These are phyloP conservation scores for Hanseniaspora nectarophila DNA, from an alignment of 805 yeast species.

Conservation along the genomic window DNA sequence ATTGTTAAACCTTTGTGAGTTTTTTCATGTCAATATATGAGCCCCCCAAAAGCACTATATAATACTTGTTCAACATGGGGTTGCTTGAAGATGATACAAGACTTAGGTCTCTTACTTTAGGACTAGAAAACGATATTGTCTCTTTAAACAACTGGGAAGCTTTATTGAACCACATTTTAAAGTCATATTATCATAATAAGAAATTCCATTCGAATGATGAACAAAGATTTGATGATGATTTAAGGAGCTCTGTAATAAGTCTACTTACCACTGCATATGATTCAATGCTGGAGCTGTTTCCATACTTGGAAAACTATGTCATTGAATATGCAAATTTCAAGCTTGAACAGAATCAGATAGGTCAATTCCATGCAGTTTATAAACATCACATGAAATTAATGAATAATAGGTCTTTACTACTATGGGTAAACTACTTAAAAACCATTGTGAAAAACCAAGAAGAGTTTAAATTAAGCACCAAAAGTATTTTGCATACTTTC, in stretches of 20 bases:
- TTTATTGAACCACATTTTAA: slow-evolving; percentile 21
- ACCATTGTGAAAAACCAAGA: slow-evolving; percentile 23
- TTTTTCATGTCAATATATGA: background rate
- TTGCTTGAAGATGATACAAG: background rate
- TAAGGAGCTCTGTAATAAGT: background rate
- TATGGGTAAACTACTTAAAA: slow-evolving; percentile 27
- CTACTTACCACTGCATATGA: slow-evolving; percentile 20
- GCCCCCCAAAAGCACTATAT: background rate
- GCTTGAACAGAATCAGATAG: slow-evolving; percentile 25
- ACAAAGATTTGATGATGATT: background rate
- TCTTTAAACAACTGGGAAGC: slow-evolving; percentile 26
- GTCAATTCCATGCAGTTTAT: slow-evolving; percentile 23
- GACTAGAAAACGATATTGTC: slow-evolving; percentile 17
- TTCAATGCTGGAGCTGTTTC: slow-evolving; percentile 25
- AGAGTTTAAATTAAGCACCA: slow-evolving; percentile 17
- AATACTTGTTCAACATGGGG: background rate
- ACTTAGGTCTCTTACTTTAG: background rate
- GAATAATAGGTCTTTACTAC: slow-evolving; percentile 25
- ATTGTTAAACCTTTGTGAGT: too few species aligned
- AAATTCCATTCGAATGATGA: slow-evolving; percentile 19
- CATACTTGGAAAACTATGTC: slow-evolving; percentile 27
- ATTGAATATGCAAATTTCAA: slow-evolving; percentile 29
- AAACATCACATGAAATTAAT: slow-evolving; percentile 20
- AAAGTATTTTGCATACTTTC: slow-evolving; percentile 22
- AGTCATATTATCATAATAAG: slow-evolving; percentile 16